Evolutionary conservation across 176 grass and related monocot species (phyloP).

Genomic region (Oryza punctata): DNA sequence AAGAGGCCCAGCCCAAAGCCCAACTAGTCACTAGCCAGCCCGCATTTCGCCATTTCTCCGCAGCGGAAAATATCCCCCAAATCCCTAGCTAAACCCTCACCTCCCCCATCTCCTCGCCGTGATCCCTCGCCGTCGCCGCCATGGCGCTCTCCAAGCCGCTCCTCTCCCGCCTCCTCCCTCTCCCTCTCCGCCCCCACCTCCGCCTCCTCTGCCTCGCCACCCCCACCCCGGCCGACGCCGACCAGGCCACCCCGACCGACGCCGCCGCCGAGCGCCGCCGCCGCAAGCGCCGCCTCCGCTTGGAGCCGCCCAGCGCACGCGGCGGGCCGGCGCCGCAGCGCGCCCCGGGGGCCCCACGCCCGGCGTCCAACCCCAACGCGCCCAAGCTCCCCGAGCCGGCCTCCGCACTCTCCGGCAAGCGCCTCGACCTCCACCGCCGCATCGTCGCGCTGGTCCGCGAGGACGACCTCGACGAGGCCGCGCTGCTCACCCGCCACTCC

Average conservation of each 20-base stretch:
- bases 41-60: neutral
- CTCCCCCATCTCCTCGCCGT: neutral
- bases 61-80: slow-evolving; percentile 24
- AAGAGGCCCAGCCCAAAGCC: neutral
- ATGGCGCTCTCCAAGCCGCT: slow-evolving; percentile 57
- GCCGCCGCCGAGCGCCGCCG: slow-evolving; percentile 59
- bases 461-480: slow-evolving; percentile 90
- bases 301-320: slow-evolving; percentile 55
- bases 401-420: slow-evolving; percentile 69
- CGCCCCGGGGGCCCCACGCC: slow-evolving; percentile 41
- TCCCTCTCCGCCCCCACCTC: slow-evolving; percentile 40
- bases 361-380: slow-evolving; percentile 60
- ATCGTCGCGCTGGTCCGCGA: slow-evolving; percentile 76
- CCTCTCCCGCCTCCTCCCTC: slow-evolving; percentile 37
- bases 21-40: neutral
- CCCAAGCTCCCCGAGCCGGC: slow-evolving; percentile 84
- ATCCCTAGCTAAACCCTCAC: slow-evolving; percentile 45
- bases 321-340: slow-evolving; percentile 48
- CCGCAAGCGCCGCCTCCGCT: slow-evolving; percentile 64
- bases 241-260: slow-evolving; percentile 34
- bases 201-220: slow-evolving; percentile 44
- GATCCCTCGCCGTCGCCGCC: slow-evolving; percentile 32
- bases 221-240: neutral
- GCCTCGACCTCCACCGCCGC: slow-evolving; percentile 81
- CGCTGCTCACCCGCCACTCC: slow-evolving; percentile 87